Conservation (phyloP, 2,329 filamentous ascomycete species). For the Pseudocercospora ulei region DNA sequence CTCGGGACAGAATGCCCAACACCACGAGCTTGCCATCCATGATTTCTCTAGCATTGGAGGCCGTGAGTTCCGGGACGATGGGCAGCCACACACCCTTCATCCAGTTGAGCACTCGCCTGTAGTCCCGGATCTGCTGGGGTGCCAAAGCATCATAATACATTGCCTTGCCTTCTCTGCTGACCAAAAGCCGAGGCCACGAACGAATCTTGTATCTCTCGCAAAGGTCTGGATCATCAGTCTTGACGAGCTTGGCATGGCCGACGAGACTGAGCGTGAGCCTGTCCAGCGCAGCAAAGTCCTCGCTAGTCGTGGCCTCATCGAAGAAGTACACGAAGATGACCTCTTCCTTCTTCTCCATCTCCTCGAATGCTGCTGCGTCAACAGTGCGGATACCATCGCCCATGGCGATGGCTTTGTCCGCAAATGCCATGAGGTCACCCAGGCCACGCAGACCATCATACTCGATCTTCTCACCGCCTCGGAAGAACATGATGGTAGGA, state of each 20-base stretch:
- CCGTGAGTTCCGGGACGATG: conserved; percentile 86
- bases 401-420: conserved; percentile 73
- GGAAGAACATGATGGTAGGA: conserved; percentile 88
- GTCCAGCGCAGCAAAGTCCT: conserved; percentile 84
- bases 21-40: conserved; percentile 96
- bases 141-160: conserved; percentile 83
- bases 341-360: conserved; percentile 82
- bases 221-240: conserved; percentile 69
- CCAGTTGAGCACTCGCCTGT: conserved; percentile 70
- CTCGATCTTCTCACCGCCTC: conserved; percentile 80
- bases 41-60: conserved; percentile 82
- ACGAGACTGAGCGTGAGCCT: conserved; percentile 78
- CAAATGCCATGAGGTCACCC: conserved; percentile 78
- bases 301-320: conserved; percentile 82
- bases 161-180: conserved; percentile 77
- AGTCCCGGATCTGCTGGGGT: conserved; percentile 86
- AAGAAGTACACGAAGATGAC: conserved; percentile 98
- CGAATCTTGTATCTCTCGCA: conserved; percentile 84
- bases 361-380: conserved; percentile 63
- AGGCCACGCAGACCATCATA: conserved; percentile 86
- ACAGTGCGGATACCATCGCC: conserved; percentile 71
- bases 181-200: conserved; percentile 88
- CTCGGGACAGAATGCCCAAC: conserved; percentile 72
- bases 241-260: conserved; percentile 83
- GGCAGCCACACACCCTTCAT: conserved; percentile 96